A percentile compares a stretch with the other conserved stretches of the same genome.
Conservation (phyloP, 2,329 filamentous ascomycete genomes). For the Stemphylium vesicarium region DNA sequence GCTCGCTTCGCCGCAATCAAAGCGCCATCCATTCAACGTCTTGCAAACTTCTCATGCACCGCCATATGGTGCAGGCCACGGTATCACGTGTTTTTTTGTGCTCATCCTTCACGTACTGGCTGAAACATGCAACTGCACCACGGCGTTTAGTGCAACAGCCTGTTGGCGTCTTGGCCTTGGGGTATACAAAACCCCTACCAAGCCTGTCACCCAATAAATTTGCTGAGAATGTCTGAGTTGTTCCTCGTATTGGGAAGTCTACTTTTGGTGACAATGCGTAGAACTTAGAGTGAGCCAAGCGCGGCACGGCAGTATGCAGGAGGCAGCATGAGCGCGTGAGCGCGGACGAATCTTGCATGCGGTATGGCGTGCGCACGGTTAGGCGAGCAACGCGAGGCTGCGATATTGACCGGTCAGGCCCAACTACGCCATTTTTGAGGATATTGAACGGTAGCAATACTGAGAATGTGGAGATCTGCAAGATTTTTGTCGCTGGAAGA, state of each 20-base stretch:
- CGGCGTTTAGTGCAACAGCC: background rate
- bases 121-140: slow-evolving; percentile 3
- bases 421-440: background rate
- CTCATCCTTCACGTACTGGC: background rate
- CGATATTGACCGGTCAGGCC: background rate
- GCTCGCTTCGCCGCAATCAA: background rate
- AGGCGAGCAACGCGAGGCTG: slow-evolving; percentile 1
- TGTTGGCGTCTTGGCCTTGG: background rate
- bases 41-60: background rate
- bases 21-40: background rate
- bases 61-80: background rate
- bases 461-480: background rate
- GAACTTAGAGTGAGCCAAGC: slow-evolving; percentile 2
- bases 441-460: background rate
- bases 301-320: slow-evolving; percentile 1
- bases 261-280: background rate
- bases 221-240: background rate
- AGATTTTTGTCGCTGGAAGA: background rate
- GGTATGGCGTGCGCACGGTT: background rate
- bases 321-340: background rate
- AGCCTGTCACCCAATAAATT: background rate
- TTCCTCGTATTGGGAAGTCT: background rate
- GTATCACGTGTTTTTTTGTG: background rate
- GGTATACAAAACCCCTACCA: background rate
- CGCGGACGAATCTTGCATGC: background rate